Base-by-base conservation (phyloP, 495 filamentous ascomycete species). In the Pseudotulostoma volvatum region DNA sequence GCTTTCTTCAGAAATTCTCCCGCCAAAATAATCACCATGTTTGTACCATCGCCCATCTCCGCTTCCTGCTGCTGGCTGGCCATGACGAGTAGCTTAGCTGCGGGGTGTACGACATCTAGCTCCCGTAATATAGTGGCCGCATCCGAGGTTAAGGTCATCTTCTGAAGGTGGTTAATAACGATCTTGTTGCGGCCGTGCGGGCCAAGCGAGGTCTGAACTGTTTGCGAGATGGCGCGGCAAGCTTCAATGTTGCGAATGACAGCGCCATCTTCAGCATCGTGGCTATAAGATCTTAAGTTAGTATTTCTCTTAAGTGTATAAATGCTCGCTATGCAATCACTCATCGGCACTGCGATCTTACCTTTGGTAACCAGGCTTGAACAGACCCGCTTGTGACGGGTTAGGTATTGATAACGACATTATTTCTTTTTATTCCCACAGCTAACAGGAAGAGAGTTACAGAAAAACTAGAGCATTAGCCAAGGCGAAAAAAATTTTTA, bases 181-280 rank as follows among this genome's bases (percentile, higher is more conserved):
- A 99, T 94, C 69, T 99, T 99, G 70, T 96, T 99, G 60, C 92
- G 83, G 53, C 92, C 92, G 57, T 90, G 95, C 37, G 92, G 92
- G 36, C 92, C 90, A 28, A 99, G 71, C 34, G 88, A 96, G 36
- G 92, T 95, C 66, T 92, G 84, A 20, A 99, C 92, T 34, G 92
- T 99, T 45, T 77, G 76, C 9, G 92, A 76, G 59, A 99, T 96
- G 33, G 92, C 84, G 50, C 84, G 77, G 68, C 88, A 96, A 57
- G 92, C 92, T 60, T 99, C 92, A 61, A 99, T 96, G 61, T 96
- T 99, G 49, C 92, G 83, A 37, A 96, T 71, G 37, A 99, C 90
- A 48, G 92, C 92, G 48, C 90, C 92, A 81, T 99, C 92, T 76
- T 99, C 92, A 42, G 87, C 74, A 49, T 95, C 85, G 61, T 96